Evolutionary conservation across 2,329 filamentous ascomycete genomes (phyloP).

Genomic region (Zymoseptoria brevis): DNA sequence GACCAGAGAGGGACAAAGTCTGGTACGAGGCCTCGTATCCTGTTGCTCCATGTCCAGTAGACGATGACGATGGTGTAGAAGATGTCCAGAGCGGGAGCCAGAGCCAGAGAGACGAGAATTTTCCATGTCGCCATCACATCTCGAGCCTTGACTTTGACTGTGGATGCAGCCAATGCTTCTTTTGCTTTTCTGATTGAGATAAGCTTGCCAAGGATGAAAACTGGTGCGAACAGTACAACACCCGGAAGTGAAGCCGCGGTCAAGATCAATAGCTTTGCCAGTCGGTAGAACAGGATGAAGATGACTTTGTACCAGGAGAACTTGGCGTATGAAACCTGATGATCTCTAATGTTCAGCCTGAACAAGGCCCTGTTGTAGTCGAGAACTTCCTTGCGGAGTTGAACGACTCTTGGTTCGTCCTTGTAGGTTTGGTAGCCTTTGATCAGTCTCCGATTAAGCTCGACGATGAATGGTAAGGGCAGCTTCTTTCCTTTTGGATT

Average conservation of each 20-base stretch:
- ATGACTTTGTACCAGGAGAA: constrained; percentile 71
- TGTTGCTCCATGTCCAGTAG: constrained; percentile 71
- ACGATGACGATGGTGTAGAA: constrained; percentile 69
- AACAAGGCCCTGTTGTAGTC: constrained; percentile 82
- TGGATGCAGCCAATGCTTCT: constrained; percentile 74
- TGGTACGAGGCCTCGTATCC: constrained; percentile 74
- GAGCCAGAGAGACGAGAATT: constrained; percentile 74
- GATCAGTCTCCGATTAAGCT: constrained; percentile 84
- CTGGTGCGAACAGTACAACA: constrained; percentile 75
- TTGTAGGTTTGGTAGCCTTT: constrained; percentile 91
- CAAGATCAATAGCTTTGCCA: constrained; percentile 68
- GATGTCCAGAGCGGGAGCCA: constrained; percentile 75
- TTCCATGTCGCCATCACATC: constrained; percentile 96
- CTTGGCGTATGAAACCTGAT: constrained; percentile 87
- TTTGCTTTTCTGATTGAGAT: constrained; percentile 76
- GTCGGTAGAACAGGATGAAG: constrained; percentile 67
- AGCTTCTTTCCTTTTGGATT: constrained; percentile 91
- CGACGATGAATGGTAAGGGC: constrained; percentile 83
- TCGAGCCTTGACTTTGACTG: constrained; percentile 78
- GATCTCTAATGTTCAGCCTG: constrained; percentile 80
- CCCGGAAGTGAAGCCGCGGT: constrained; percentile 78
- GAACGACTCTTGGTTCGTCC: constrained; percentile 73
- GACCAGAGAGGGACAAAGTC: constrained; percentile 71
- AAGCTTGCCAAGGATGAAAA: constrained; percentile 75
- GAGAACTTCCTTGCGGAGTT: constrained; percentile 65